Base-by-base conservation (phyloP, 2,329 filamentous ascomycete genomes). In the Fusarium subglutinans region DNA sequence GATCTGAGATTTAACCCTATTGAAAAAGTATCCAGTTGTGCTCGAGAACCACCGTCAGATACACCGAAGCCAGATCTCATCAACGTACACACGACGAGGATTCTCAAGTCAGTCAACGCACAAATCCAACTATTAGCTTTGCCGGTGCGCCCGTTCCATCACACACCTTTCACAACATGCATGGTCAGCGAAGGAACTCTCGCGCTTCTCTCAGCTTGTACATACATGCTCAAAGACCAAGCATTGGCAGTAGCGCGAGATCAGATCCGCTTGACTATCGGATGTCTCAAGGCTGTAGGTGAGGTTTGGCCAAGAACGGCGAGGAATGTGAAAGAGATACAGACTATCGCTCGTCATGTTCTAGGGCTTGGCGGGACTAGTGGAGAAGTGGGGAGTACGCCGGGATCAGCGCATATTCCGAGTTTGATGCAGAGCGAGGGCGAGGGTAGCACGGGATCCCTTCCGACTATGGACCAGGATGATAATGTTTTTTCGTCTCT, bases 171-270 rank as follows among this genome's bases (percentile, higher is more conserved):
- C 5, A 54, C 62, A 8, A 76, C 73, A 3, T 76, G 73, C 8
- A 76, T 76, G 73, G 48, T 76, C 1, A 76, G 67, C 17, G 73
- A 76, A 47, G 73, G 73, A 1, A 76, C 73, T 0, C 67, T 76
- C 0, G 71, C 73, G 0, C 60, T 76, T 0, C 55, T 76, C 3
- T 76, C 73, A 1, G 73, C 73, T 0, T 76, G 73, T 17, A 72
- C 53, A 5, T 74, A 74, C 10, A 28, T 76, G 2, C 18, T 74
- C 1, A 53, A 44, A 9, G 67, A 57, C 1, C 66, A 59, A 15
- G 63, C 64, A 2, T 33, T 76, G 2, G 61, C 63, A 1, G 22
- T 76, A 38, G 70, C 73, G 4, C 57, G 73, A 57, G 63, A 74
- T 20, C 70, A 76, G 18, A 76, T 76, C 0, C 57, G 73, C 2